Evolutionary conservation across 495 filamentous ascomycete species (phyloP).

Genomic region (Letharia columbiana): DNA sequence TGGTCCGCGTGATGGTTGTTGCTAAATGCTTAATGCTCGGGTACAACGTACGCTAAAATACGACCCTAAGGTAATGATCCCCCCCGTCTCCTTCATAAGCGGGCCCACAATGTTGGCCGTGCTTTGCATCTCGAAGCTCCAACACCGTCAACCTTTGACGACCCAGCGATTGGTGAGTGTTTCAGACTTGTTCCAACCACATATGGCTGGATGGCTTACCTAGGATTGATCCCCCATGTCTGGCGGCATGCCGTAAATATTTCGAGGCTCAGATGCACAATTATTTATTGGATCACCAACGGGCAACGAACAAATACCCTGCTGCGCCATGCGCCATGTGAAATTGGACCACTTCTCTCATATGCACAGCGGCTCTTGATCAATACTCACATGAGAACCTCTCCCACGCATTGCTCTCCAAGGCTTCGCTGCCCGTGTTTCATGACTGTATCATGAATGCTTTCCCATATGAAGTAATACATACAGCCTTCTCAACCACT

Average conservation of each 20-base stretch:
- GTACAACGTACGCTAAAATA: not conserved
- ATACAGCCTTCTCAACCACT: conserved; percentile 11
- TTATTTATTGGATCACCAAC: not conserved
- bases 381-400: not conserved
- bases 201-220: conserved; percentile 3
- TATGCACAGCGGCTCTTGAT: conserved; percentile 4
- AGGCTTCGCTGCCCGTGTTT: conserved; percentile 9
- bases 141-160: not conserved
- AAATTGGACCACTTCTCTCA: not conserved
- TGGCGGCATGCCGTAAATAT: not conserved
- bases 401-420: not conserved
- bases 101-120: not conserved
- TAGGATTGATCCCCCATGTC: not conserved
- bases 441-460: not conserved
- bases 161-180: not conserved
- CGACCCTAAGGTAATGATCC: not conserved
- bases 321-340: not conserved
- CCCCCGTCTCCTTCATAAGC: not conserved
- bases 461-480: not conserved
- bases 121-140: not conserved
- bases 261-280: not conserved
- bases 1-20: not conserved
- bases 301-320: not conserved
- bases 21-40: not conserved
- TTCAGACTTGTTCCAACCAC: not conserved